These are phyloP conservation scores for Botryobasidium botryosum DNA, from an alignment of 768 basidiomycete genomes.

Conservation along the genomic window DNA sequence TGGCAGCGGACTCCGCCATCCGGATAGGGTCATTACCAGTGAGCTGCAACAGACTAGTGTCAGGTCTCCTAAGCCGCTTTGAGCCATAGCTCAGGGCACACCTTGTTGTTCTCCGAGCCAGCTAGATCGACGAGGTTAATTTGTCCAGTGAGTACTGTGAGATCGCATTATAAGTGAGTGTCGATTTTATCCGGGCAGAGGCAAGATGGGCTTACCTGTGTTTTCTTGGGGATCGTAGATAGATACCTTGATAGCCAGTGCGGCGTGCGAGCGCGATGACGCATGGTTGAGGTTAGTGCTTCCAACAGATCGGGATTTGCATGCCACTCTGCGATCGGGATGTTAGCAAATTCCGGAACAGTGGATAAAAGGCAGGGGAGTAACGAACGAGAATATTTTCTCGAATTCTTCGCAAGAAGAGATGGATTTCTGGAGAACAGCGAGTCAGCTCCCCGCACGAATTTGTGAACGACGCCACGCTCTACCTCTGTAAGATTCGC, in stretches of 20 bases:
- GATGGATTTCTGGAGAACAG: slow-evolving; percentile 16
- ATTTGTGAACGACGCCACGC: neutral
- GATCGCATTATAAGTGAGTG: neutral
- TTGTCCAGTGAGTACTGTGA: slow-evolving; percentile 48
- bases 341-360: slow-evolving; percentile 56
- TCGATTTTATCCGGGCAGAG: slow-evolving; percentile 2
- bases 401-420: slow-evolving; percentile 32
- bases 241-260: slow-evolving; percentile 55
- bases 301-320: slow-evolving; percentile 70
- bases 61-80: too few species aligned
- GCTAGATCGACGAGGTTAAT: slow-evolving; percentile 81
- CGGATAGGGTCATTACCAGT: slow-evolving; percentile 78
- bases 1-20: slow-evolving; percentile 77
- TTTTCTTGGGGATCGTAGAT: slow-evolving; percentile 27
- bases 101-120: slow-evolving; percentile 84
- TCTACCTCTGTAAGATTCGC: slow-evolving; percentile 28
- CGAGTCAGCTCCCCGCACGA: neutral
- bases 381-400: slow-evolving; percentile 22
- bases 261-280: slow-evolving; percentile 80
- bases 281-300: slow-evolving; percentile 69
- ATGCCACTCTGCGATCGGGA: too few species aligned
- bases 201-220: slow-evolving; percentile 8
- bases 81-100: slow-evolving; percentile 16
- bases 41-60: slow-evolving; percentile 23
- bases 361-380: too few species aligned